Evolutionary conservation across 331 rosid genomes (phyloP).

Genomic region (Acacia pycnantha): DNA sequence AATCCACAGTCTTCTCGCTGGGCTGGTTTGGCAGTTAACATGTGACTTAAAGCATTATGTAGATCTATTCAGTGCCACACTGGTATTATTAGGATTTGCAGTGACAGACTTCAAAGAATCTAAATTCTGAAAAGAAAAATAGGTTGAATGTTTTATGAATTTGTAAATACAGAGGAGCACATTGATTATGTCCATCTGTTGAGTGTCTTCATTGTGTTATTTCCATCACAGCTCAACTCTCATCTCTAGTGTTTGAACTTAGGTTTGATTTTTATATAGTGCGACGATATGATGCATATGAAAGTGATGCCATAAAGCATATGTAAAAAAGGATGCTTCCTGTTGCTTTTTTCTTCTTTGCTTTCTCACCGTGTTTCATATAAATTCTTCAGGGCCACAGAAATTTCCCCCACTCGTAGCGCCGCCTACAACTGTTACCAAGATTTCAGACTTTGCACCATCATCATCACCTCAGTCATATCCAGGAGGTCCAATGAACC

Average conservation of each 20-base stretch:
- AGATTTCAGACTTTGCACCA: constrained; percentile 58
- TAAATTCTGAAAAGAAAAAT: not conserved
- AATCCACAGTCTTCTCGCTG: not conserved
- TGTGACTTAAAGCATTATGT: not conserved
- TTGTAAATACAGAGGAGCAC: not conserved
- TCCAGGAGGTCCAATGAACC: constrained; percentile 42
- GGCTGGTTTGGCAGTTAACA: not conserved
- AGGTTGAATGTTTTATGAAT: not conserved
- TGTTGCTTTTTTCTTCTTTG: not conserved
- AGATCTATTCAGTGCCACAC: constrained; percentile 1
- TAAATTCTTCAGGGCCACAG: constrained; percentile 58
- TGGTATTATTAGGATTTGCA: not conserved
- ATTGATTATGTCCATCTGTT: not conserved
- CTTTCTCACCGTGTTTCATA: constrained; percentile 25
- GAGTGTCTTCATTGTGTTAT: not conserved
- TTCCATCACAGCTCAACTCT: not conserved
- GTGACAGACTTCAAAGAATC: constrained; percentile 9
- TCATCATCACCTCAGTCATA: constrained; percentile 68
- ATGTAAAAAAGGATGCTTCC: not conserved
- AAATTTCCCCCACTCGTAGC: constrained; percentile 76
- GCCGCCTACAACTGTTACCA: constrained; percentile 68
- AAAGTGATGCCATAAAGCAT: not conserved
- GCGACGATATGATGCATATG: constrained; percentile 11
- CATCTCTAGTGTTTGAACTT: not conserved
- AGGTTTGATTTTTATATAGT: not conserved